phyloP scores from a whole-genome alignment of 2,329 filamentous ascomycete species.

The Akanthomyces uredinophilus region DNA sequence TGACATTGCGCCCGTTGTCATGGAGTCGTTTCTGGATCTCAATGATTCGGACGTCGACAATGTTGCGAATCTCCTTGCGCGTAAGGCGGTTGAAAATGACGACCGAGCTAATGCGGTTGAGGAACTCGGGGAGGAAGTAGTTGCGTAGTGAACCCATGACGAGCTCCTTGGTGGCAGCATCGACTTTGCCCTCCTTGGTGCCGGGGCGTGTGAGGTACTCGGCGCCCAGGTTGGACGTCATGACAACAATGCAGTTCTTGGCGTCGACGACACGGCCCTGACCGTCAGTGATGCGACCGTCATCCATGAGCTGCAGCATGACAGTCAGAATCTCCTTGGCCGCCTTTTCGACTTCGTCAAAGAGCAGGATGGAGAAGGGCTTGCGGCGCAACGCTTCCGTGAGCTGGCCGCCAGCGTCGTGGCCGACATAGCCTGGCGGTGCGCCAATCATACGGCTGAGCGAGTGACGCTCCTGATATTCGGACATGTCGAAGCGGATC shows the following conservation, averaged over 20 bases:
- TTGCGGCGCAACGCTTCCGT: constrained; percentile 90
- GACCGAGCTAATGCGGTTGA: constrained; percentile 92
- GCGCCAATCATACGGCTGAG: constrained; percentile 97
- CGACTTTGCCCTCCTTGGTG: constrained; percentile 76
- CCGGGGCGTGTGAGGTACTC: constrained; percentile 83
- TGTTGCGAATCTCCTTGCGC: constrained; percentile 82
- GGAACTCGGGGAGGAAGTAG: constrained; percentile 97
- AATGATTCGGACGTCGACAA: constrained; percentile 80
- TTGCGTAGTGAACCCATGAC: constrained; percentile 87
- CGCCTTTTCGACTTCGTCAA: constrained; percentile 97
- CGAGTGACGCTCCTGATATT: constrained; percentile 96
- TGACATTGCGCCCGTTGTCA: constrained; percentile 78
- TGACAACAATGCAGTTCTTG: constrained; percentile 97
- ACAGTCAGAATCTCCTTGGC: constrained; percentile 97
- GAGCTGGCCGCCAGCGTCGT: constrained; percentile 91
- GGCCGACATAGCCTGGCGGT: constrained; percentile 92
- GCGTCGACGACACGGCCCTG: constrained; percentile 94
- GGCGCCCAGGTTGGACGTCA: constrained; percentile 96
- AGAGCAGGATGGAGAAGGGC: constrained; percentile 95
- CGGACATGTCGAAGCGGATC: constrained; percentile 99
- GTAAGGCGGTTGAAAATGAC: constrained; percentile 99
- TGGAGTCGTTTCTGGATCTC: constrained; percentile 92
- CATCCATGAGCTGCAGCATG: constrained; percentile 98
- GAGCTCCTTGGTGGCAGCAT: constrained; percentile 76
- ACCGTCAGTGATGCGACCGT: constrained; percentile 95